phyloP scores from a whole-genome alignment of 768 basidiomycete genomes.

The Trametes cingulata region DNA sequence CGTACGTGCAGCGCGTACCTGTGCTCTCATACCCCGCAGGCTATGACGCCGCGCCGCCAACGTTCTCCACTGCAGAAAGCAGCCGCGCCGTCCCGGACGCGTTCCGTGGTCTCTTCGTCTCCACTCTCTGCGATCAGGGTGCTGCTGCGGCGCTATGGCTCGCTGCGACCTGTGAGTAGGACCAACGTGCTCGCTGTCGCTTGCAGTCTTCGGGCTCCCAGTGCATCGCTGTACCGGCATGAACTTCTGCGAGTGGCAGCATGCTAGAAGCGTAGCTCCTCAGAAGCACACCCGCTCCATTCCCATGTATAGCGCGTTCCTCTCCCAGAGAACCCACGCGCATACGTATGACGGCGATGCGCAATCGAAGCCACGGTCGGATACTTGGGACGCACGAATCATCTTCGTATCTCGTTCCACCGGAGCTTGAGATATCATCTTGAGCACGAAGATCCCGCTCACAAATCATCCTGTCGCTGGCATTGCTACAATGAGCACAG shows the following conservation, averaged over 20 bases:
- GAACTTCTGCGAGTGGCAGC: background rate
- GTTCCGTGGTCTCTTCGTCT: background rate
- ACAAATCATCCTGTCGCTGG: background rate
- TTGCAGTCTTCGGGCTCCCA: background rate
- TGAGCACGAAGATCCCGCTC: constrained; percentile 6
- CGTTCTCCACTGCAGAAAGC: background rate
- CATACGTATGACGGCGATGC: background rate
- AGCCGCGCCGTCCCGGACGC: background rate
- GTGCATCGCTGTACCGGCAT: background rate
- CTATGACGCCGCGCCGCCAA: background rate
- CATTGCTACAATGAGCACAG: background rate
- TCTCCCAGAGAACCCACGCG: background rate
- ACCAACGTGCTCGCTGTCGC: background rate
- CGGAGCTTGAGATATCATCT: background rate
- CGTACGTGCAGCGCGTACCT: background rate
- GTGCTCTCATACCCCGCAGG: background rate
- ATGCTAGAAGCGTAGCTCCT: background rate
- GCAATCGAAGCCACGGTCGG: background rate
- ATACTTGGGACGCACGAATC: background rate
- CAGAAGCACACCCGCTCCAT: background rate
- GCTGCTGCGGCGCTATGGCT: background rate
- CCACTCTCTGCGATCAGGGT: background rate
- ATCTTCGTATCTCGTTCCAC: background rate
- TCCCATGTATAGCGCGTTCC: background rate
- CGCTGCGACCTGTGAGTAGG: background rate